Evolutionary conservation across 805 yeast species (phyloP).

Genomic region (Deakozyma indianensis): DNA sequence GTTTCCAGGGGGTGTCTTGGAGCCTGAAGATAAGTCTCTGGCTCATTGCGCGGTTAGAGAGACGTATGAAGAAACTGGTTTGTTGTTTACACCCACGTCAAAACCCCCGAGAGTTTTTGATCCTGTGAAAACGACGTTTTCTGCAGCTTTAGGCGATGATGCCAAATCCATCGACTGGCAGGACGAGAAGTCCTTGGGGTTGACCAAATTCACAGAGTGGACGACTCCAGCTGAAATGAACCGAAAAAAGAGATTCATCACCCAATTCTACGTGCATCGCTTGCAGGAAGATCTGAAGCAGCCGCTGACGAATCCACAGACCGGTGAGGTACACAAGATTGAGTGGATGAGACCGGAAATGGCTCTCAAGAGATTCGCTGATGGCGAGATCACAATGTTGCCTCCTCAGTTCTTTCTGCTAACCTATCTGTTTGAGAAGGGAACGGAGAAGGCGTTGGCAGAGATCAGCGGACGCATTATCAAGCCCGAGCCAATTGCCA

Average conservation of each 20-base stretch:
- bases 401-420: slow-evolving; percentile 21
- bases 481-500: slow-evolving; percentile 10
- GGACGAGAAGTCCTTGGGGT: slow-evolving; percentile 3
- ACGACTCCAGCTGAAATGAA: slow-evolving; percentile 15
- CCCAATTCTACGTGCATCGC: slow-evolving; percentile 16
- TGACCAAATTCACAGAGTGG: slow-evolving; percentile 14
- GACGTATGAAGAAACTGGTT: slow-evolving; percentile 21
- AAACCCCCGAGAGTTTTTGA: slow-evolving; percentile 1
- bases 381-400: slow-evolving; percentile 11
- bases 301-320: slow-evolving; percentile 4
- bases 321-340: slow-evolving; percentile 8
- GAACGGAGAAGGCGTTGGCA: slow-evolving; percentile 6
- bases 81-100: slow-evolving; percentile 12
- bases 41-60: slow-evolving; percentile 19
- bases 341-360: slow-evolving; percentile 17
- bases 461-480: slow-evolving; percentile 9
- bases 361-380: slow-evolving; percentile 11
- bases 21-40: slow-evolving; percentile 12
- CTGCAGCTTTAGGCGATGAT: slow-evolving; percentile 1
- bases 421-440: slow-evolving; percentile 7
- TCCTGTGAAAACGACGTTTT: not conserved
- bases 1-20: slow-evolving; percentile 21
- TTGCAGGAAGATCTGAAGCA: slow-evolving; percentile 8
- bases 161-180: slow-evolving; percentile 5
- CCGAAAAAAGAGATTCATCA: slow-evolving; percentile 14